These are phyloP conservation scores for Aspergillus flavus DNA, from an alignment of 2,329 filamentous ascomycete species.

Conservation along the genomic window DNA sequence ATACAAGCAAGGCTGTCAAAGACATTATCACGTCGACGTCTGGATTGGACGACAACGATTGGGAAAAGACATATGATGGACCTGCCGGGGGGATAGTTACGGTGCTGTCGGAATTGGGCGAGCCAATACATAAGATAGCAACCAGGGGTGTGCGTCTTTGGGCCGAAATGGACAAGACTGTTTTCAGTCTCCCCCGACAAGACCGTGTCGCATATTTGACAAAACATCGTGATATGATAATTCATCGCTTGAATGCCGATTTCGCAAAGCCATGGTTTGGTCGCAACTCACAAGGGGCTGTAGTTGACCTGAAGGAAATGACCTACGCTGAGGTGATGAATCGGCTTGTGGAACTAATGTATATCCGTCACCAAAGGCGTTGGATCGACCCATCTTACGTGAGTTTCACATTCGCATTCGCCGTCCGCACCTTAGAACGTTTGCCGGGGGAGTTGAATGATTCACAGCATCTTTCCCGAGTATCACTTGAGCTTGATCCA, in stretches of 20 bases:
- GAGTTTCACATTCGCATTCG: conserved; percentile 84
- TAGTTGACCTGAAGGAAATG: conserved; percentile 88
- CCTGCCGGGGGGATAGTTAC: conserved; percentile 89
- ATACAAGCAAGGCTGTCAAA: conserved; percentile 82
- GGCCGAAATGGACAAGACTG: conserved; percentile 38
- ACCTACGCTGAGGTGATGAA: conserved; percentile 83
- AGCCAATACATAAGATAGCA: conserved; percentile 45
- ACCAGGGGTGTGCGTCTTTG: conserved; percentile 42
- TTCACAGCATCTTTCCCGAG: conserved; percentile 64
- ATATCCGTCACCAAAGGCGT: conserved; percentile 78
- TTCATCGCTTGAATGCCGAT: conserved; percentile 88
- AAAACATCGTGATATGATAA: conserved; percentile 82
- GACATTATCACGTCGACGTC: conserved; percentile 80
- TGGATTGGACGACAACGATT: conserved; percentile 75
- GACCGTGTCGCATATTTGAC: conserved; percentile 72
- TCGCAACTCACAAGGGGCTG: conserved; percentile 72
- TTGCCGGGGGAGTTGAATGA: conserved; percentile 60
- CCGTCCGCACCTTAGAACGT: conserved; percentile 88
- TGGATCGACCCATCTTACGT: conserved; percentile 85
- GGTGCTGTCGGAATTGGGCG: conserved; percentile 62
- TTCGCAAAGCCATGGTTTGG: conserved; percentile 97
- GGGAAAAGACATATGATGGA: conserved; percentile 88
- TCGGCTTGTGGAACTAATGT: conserved; percentile 82
- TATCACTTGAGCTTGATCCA: conserved; percentile 8
- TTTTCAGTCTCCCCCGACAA: conserved; percentile 21